A percentile compares a stretch with the other conserved stretches of the same genome.
phyloP scores from a whole-genome alignment of 495 filamentous ascomycete species.

The Chaetomium cochliodes region DNA sequence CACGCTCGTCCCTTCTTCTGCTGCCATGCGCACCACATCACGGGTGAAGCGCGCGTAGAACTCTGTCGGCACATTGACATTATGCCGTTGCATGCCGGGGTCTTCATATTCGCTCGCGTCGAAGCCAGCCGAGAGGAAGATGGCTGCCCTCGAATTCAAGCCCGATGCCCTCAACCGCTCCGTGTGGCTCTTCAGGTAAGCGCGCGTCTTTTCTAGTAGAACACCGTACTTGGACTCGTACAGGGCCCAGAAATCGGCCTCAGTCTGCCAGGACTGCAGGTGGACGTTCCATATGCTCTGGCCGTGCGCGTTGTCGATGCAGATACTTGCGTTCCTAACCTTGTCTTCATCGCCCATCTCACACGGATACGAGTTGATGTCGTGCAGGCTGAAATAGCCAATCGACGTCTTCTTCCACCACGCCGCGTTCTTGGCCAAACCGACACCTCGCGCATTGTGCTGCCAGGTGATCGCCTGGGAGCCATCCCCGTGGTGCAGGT shows the following conservation, averaged over 20 bases:
- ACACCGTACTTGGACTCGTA: conserved; percentile 74
- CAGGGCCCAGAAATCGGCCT: conserved; percentile 81
- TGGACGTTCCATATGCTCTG: conserved; percentile 98
- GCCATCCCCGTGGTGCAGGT: conserved; percentile 94
- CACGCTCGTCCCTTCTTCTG: conserved; percentile 73
- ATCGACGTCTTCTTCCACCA: conserved; percentile 77
- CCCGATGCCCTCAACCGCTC: conserved; percentile 54
- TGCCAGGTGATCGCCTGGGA: conserved; percentile 90
- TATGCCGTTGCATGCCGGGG: conserved; percentile 89
- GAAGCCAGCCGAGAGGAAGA: conserved; percentile 94
- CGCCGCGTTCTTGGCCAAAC: conserved; percentile 61
- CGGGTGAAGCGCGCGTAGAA: conserved; percentile 90
- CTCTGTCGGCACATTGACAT: conserved; percentile 90
- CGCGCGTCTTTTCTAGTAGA: conserved; percentile 75
- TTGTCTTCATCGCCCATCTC: conserved; percentile 87
- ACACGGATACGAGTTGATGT: conserved; percentile 97
- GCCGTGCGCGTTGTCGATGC: conserved; percentile 85
- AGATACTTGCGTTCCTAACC: conserved; percentile 84
- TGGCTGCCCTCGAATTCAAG: conserved; percentile 69
- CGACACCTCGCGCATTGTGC: conserved; percentile 64
- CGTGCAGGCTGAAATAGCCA: conserved; percentile 93
- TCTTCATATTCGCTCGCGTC: conserved; percentile 95
- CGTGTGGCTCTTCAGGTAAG: conserved; percentile 68
- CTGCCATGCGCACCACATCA: conserved; percentile 76
- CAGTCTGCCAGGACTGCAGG: conserved; percentile 77